phyloP scores from a whole-genome alignment of 192 early-diverging fungal genomes.

The Borealophlyctis nickersoniae region DNA sequence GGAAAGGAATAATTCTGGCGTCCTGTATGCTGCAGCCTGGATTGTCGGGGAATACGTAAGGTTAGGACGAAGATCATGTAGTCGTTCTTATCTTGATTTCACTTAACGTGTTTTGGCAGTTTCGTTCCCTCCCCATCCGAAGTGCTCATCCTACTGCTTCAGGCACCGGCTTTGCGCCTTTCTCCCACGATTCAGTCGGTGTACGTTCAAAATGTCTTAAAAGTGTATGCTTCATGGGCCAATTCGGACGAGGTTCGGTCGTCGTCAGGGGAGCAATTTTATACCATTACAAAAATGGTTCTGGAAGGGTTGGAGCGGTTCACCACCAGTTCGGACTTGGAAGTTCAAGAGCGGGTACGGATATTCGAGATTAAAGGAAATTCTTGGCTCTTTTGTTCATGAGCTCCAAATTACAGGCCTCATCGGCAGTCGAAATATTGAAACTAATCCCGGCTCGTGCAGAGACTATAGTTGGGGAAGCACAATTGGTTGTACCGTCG shows the following conservation, averaged over 20 bases:
- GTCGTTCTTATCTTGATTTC: too few relatives aligned
- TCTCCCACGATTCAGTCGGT: slow-evolving; percentile 61
- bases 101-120: too few relatives aligned
- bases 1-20: slow-evolving; percentile 63
- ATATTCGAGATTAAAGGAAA: too few relatives aligned
- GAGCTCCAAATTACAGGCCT: too few relatives aligned
- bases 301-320: slow-evolving; percentile 23
- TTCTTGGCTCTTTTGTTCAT: too few relatives aligned
- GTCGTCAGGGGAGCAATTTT: slow-evolving; percentile 19
- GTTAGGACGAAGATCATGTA: not conserved
- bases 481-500: too few relatives aligned
- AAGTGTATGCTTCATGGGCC: slow-evolving; percentile 66
- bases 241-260: slow-evolving; percentile 24
- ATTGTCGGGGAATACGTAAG: slow-evolving; percentile 78
- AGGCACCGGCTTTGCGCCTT: slow-evolving; percentile 45
- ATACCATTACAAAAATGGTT: not conserved
- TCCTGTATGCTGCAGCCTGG: slow-evolving; percentile 87
- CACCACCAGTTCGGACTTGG: slow-evolving; percentile 52
- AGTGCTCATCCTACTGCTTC: slow-evolving; percentile 39
- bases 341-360: slow-evolving; percentile 77
- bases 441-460: too few relatives aligned
- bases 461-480: too few relatives aligned
- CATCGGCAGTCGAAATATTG: slow-evolving; percentile 13
- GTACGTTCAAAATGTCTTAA: slow-evolving; percentile 68
- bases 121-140: slow-evolving; percentile 13